Evolutionary conservation across 2,329 filamentous ascomycete genomes (phyloP).

Genomic region (Diaporthe vexans): DNA sequence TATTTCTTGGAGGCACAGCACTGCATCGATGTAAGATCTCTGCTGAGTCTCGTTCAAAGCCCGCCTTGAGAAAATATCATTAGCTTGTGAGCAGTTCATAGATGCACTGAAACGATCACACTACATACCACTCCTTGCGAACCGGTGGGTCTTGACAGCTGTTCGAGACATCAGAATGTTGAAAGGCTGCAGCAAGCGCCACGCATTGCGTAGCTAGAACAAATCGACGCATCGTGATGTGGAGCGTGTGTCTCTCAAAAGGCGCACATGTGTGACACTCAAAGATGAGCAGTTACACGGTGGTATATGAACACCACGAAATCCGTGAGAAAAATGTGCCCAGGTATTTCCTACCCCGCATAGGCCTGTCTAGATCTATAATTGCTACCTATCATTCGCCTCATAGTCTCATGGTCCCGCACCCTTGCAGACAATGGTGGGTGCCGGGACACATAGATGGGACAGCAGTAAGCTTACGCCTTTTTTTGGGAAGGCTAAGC

Average conservation of each 20-base stretch:
- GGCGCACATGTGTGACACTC: no score
- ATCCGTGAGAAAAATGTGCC: no score
- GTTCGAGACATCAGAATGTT: background rate
- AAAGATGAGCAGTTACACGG: background rate
- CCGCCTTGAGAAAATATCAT: background rate
- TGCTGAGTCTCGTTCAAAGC: background rate
- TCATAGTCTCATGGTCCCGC: background rate
- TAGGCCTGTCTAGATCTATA: background rate
- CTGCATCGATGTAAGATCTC: background rate
- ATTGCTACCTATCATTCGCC: background rate
- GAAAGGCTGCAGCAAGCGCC: background rate
- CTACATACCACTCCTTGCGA: constrained; percentile 8
- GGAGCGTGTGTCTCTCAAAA: background rate
- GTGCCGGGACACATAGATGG: background rate
- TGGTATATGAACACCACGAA: background rate
- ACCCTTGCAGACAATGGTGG: background rate
- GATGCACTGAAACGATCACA: background rate
- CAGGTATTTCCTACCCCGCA: background rate
- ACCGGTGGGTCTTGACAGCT: background rate
- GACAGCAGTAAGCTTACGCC: background rate
- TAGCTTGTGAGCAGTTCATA: no score
- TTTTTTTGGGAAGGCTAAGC: background rate
- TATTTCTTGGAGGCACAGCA: background rate
- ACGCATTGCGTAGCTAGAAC: background rate
- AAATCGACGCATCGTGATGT: background rate